Evolutionary conservation across 106 monocot species (phyloP).

Genomic region (Dioscorea dumetorum): DNA sequence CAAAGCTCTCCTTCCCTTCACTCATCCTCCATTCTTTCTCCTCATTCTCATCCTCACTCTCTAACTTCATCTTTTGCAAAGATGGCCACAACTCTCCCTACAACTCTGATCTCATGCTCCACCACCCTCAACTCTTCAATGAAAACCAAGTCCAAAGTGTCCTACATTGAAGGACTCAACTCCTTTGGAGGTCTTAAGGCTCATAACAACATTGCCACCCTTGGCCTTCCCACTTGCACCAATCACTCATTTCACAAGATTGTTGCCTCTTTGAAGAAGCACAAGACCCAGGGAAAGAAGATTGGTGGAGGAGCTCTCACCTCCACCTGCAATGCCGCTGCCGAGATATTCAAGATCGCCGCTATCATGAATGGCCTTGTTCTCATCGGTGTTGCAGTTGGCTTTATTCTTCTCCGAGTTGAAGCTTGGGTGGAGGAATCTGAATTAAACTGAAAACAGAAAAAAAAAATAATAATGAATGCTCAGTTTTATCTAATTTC

Average conservation of each 20-base stretch:
- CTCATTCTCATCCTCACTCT: background rate
- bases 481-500: too few relatives aligned
- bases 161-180: constrained; percentile 24
- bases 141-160: constrained; percentile 8
- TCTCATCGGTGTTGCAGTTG: constrained; percentile 64
- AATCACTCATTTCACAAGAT: constrained; percentile 35
- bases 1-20: constrained; percentile 14
- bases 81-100: constrained; percentile 19
- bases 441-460: constrained; percentile 10
- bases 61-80: background rate
- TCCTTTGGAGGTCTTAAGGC: constrained; percentile 39
- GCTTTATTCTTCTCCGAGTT: constrained; percentile 60
- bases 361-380: constrained; percentile 64
- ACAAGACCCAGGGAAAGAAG: background rate
- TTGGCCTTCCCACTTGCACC: constrained; percentile 36
- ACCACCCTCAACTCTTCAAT: background rate
- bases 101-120: constrained; percentile 1
- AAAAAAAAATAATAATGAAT: too few relatives aligned
- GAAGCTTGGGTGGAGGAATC: constrained; percentile 53
- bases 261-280: constrained; percentile 22
- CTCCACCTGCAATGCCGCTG: constrained; percentile 42
- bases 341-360: constrained; percentile 64
- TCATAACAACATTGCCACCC: constrained; percentile 18
- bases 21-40: background rate
- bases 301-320: constrained; percentile 33